Percentiles rank a stretch among this genome's conserved stretches.
phyloP scores from a whole-genome alignment of 495 filamentous ascomycete genomes.

The Neurospora sp. region DNA sequence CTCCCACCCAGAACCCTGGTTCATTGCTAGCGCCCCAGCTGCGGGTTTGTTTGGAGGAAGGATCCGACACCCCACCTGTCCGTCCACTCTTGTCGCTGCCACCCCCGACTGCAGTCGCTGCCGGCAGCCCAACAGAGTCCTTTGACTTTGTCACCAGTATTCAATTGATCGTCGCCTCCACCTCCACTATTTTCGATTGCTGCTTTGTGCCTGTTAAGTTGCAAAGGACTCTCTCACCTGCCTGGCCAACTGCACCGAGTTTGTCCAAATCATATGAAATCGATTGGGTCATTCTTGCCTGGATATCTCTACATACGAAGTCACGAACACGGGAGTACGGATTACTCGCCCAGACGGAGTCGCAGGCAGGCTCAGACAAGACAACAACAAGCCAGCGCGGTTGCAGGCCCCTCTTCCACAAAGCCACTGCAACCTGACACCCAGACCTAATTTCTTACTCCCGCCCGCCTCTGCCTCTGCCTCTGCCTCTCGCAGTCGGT shows the following conservation, averaged over 20 bases:
- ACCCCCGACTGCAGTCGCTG: neutral
- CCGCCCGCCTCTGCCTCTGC: conserved; percentile 8
- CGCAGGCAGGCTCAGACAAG: neutral
- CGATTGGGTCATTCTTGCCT: neutral
- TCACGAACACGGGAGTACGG: neutral
- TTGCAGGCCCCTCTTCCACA: conserved; percentile 1
- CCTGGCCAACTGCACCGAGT: neutral
- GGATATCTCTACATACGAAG: neutral
- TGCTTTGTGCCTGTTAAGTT: neutral
- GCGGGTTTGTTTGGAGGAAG: neutral
- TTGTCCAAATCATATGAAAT: neutral
- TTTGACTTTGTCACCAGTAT: neutral
- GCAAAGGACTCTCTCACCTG: neutral
- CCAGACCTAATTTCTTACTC: conserved; percentile 15
- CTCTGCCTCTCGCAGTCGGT: conserved; percentile 1
- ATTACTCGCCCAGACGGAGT: neutral
- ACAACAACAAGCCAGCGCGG: neutral
- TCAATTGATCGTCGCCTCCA: neutral
- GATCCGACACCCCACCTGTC: neutral
- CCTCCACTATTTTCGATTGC: neutral
- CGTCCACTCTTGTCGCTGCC: neutral
- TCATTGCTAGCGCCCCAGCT: neutral
- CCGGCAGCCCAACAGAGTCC: neutral
- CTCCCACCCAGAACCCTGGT: neutral
- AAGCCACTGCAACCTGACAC: conserved; percentile 4